These are phyloP conservation scores for Trichoderma sp. DNA, from an alignment of 2,329 filamentous ascomycete genomes.

Conservation along the genomic window DNA sequence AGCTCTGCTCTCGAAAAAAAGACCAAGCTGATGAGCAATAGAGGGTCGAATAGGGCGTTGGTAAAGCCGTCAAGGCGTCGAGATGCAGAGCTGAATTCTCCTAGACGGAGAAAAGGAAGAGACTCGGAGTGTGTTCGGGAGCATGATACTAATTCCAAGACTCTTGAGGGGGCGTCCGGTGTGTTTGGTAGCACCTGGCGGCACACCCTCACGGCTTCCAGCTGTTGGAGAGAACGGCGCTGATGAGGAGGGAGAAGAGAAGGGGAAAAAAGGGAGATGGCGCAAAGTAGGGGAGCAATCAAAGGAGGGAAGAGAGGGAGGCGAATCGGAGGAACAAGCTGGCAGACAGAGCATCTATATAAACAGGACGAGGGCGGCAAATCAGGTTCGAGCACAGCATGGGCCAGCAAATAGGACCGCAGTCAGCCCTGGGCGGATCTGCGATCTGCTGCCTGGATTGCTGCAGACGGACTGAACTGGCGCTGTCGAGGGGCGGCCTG, in stretches of 20 bases:
- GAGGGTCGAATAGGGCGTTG: neutral
- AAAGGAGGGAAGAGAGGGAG: neutral
- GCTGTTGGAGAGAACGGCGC: neutral
- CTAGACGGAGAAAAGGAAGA: constrained; percentile 44
- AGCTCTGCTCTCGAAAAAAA: neutral
- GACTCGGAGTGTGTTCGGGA: constrained; percentile 42
- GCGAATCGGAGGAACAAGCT: neutral
- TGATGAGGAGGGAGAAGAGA: neutral
- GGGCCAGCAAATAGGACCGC: neutral
- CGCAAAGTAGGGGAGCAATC: neutral
- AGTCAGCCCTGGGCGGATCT: constrained; percentile 27
- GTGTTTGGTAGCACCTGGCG: constrained; percentile 26
- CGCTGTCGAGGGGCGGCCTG: neutral
- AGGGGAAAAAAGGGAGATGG: neutral
- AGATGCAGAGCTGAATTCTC: constrained; percentile 46
- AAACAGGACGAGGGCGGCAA: constrained; percentile 1
- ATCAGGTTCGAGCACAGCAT: neutral
- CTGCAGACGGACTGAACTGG: constrained; percentile 14
- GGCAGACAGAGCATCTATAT: neutral
- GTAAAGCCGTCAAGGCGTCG: constrained; percentile 43
- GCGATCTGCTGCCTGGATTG: constrained; percentile 28
- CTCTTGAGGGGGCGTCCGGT: constrained; percentile 9
- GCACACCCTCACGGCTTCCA: constrained; percentile 22
- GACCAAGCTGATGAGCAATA: neutral
- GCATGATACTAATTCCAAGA: constrained; percentile 43